Evolutionary conservation across 2,329 filamentous ascomycete genomes (phyloP).

Genomic region (Thielaviopsis cerberus): DNA sequence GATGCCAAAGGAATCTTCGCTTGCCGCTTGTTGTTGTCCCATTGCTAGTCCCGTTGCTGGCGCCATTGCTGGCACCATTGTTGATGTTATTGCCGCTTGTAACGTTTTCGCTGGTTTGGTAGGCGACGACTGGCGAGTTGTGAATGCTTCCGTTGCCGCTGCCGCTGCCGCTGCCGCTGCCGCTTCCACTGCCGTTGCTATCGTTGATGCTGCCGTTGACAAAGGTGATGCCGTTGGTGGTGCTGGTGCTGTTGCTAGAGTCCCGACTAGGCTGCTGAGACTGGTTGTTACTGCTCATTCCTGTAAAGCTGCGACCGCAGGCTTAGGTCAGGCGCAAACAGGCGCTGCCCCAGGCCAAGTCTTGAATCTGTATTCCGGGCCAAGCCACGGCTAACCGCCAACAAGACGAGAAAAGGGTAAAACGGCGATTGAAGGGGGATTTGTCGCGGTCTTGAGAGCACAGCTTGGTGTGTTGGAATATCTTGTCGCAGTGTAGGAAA

Average conservation of each 20-base stretch:
- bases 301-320: slow-evolving; percentile 8
- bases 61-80: too few species aligned
- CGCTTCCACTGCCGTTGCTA: neutral
- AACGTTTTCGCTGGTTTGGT: neutral
- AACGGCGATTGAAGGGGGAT: neutral
- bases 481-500: neutral
- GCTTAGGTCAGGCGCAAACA: slow-evolving; percentile 11
- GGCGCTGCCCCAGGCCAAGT: slow-evolving; percentile 12
- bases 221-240: slow-evolving; percentile 1
- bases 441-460: neutral
- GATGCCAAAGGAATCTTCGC: slow-evolving; percentile 29
- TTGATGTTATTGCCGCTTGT: neutral
- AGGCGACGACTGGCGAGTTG: neutral
- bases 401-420: neutral
- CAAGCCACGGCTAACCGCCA: slow-evolving; percentile 1
- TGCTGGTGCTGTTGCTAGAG: slow-evolving; percentile 1
- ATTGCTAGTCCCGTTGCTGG: too few species aligned
- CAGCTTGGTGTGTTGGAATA: neutral
- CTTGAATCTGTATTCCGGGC: slow-evolving; percentile 1
- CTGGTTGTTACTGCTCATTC: slow-evolving; percentile 10
- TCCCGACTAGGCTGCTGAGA: slow-evolving; percentile 7
- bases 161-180: neutral
- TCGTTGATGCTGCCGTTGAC: neutral
- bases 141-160: slow-evolving; percentile 1
- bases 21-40: neutral